Evolutionary conservation across 441 rosid species (phyloP).

Genomic region (Bruguiera hainesii): DNA sequence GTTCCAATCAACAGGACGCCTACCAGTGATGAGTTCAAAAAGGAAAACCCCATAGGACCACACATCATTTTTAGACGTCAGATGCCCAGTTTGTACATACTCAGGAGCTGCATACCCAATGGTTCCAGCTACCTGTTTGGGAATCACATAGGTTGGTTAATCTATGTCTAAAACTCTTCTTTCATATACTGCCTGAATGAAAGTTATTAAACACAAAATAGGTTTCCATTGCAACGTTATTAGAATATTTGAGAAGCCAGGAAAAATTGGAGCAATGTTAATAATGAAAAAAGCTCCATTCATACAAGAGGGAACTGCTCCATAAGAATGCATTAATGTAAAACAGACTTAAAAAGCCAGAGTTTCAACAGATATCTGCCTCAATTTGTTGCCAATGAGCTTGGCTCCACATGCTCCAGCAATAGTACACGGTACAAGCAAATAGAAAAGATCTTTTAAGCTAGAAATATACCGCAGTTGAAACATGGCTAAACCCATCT

Average conservation of each 20-base stretch:
- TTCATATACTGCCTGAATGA: background rate
- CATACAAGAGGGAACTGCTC: too few relatives aligned
- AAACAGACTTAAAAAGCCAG: too few relatives aligned
- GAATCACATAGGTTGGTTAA: background rate
- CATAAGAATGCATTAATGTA: too few relatives aligned
- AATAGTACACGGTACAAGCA: background rate
- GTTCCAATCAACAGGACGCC: constrained; percentile 74
- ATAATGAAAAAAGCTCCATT: too few relatives aligned
- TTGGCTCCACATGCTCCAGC: too few relatives aligned
- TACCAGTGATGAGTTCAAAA: constrained; percentile 88
- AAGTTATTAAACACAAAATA: too few relatives aligned
- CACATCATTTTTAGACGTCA: constrained; percentile 83
- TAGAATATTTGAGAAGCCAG: too few relatives aligned
- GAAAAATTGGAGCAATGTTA: too few relatives aligned
- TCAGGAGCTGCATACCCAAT: constrained; percentile 96
- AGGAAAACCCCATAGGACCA: constrained; percentile 96
- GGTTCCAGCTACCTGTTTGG: constrained; percentile 78
- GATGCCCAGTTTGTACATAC: constrained; percentile 79
- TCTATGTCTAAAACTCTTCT: background rate
- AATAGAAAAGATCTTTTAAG: constrained; percentile 1
- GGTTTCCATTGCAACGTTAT: too few relatives aligned
- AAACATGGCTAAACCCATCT: constrained; percentile 66
- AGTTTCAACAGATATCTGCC: too few relatives aligned
- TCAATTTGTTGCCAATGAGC: too few relatives aligned
- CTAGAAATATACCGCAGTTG: constrained; percentile 57